Conservation (phyloP, 106 monocot species). For the Apostasia shenzhenica region DNA sequence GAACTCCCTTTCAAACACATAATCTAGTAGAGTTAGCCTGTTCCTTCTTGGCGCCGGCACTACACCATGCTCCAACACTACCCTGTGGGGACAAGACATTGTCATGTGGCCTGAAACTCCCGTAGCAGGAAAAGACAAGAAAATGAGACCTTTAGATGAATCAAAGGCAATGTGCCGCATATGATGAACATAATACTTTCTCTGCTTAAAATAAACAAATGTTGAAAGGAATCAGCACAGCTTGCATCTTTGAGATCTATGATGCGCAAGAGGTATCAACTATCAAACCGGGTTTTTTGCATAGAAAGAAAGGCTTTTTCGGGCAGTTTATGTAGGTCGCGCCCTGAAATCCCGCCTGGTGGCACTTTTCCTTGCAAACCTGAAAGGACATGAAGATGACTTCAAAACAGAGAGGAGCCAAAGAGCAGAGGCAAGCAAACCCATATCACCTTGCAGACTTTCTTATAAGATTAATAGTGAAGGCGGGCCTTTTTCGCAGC, state of each 20-base stretch:
- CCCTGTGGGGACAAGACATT: conserved; percentile 78
- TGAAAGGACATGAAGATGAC: conserved; percentile 6
- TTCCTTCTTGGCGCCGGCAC: conserved; percentile 36
- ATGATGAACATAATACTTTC: too few species aligned
- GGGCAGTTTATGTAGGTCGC: conserved; percentile 94
- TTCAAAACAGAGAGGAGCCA: not conserved
- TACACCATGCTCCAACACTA: conserved; percentile 61
- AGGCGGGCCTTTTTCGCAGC: conserved; percentile 20
- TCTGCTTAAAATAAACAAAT: too few species aligned
- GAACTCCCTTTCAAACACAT: conserved; percentile 68
- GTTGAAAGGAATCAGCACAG: too few species aligned
- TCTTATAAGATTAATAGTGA: conserved; percentile 60
- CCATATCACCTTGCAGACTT: conserved; percentile 64
- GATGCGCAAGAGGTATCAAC: not conserved
- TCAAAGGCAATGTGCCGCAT: too few species aligned
- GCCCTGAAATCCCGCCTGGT: conserved; percentile 75
- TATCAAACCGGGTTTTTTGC: conserved; percentile 71
- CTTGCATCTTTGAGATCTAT: too few species aligned
- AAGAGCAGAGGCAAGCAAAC: too few species aligned
- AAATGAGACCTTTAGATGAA: too few species aligned
- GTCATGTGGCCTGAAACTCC: conserved; percentile 71
- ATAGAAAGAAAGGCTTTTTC: conserved; percentile 83
- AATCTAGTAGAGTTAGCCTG: conserved; percentile 52
- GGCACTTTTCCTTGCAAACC: conserved; percentile 81
- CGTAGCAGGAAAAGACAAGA: not conserved